Evolutionary conservation across 2,329 filamentous ascomycete species (phyloP).

Genomic region (Hymenoscyphus albidus): DNA sequence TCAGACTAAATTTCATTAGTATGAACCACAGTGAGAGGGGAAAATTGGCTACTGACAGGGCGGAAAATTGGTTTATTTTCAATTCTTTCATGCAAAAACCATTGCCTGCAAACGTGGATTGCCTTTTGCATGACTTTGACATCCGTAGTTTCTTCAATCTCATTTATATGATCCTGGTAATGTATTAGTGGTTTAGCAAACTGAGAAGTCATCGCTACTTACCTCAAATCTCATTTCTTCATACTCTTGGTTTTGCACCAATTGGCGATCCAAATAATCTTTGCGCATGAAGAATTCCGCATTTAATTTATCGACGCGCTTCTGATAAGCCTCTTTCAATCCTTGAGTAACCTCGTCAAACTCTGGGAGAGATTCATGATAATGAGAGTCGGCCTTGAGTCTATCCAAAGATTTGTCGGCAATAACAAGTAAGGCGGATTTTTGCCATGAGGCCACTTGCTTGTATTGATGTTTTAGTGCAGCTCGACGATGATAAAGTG

Average conservation of each 20-base stretch:
- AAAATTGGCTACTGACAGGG: constrained; percentile 22
- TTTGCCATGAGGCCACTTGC: constrained; percentile 26
- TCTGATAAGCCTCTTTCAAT: constrained; percentile 22
- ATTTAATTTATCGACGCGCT: constrained; percentile 18
- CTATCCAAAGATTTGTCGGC: constrained; percentile 30
- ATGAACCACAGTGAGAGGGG: not conserved
- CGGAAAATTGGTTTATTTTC: constrained; percentile 26
- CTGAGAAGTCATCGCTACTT: constrained; percentile 12
- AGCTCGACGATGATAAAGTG: constrained; percentile 29
- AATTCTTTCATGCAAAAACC: constrained; percentile 11
- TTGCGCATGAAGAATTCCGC: constrained; percentile 13
- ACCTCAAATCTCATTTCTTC: constrained; percentile 22
- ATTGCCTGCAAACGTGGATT: constrained; percentile 21
- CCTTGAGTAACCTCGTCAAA: constrained; percentile 23
- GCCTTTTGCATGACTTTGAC: constrained; percentile 23
- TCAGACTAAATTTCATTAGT: constrained; percentile 23
- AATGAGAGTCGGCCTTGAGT: constrained; percentile 24
- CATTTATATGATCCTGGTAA: constrained; percentile 20
- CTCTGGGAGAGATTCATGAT: constrained; percentile 31
- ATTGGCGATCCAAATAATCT: constrained; percentile 14
- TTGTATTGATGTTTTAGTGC: constrained; percentile 30
- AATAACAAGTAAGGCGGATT: constrained; percentile 25
- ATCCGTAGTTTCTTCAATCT: constrained; percentile 20
- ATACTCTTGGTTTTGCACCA: constrained; percentile 20
- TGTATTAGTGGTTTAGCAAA: constrained; percentile 12